Conservation (phyloP, 805 yeast genomes). For the Candida railenensis region DNA sequence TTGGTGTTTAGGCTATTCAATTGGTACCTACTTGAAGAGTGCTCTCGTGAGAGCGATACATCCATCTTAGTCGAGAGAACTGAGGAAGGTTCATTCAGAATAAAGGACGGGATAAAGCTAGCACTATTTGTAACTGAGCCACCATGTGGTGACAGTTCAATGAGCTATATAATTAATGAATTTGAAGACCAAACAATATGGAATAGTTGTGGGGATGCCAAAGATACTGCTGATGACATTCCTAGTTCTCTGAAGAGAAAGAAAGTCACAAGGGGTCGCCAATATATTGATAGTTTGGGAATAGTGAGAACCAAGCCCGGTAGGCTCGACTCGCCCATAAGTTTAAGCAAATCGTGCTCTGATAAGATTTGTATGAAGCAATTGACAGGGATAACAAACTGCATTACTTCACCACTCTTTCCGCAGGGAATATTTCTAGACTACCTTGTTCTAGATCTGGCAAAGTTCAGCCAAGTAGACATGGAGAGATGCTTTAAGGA, state of each 20-base stretch:
- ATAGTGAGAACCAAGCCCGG: conserved; percentile 92
- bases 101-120: conserved; percentile 42
- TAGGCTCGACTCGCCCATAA: conserved; percentile 67
- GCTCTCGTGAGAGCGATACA: conserved; percentile 4
- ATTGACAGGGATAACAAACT: conserved; percentile 50
- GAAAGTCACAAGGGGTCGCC: conserved; percentile 55
- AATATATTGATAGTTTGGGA: conserved; percentile 55
- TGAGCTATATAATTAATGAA: conserved; percentile 34
- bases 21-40: conserved; percentile 34
- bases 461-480: conserved; percentile 23
- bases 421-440: conserved; percentile 39
- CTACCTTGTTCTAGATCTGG: conserved; percentile 49
- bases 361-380: conserved; percentile 77
- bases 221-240: neutral
- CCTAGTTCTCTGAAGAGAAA: neutral
- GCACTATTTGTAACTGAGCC: conserved; percentile 69
- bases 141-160: conserved; percentile 91
- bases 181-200: conserved; percentile 8
- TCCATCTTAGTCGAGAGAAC: conserved; percentile 14
- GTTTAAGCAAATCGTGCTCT: conserved; percentile 83
- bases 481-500: conserved; percentile 42
- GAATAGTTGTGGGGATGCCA: neutral
- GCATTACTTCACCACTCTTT: conserved; percentile 35
- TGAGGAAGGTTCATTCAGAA: conserved; percentile 16
- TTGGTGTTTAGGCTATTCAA: conserved; percentile 73